Evolutionary conservation across 768 basidiomycete species (phyloP).

Genomic region (Botryobasidium botryosum): DNA sequence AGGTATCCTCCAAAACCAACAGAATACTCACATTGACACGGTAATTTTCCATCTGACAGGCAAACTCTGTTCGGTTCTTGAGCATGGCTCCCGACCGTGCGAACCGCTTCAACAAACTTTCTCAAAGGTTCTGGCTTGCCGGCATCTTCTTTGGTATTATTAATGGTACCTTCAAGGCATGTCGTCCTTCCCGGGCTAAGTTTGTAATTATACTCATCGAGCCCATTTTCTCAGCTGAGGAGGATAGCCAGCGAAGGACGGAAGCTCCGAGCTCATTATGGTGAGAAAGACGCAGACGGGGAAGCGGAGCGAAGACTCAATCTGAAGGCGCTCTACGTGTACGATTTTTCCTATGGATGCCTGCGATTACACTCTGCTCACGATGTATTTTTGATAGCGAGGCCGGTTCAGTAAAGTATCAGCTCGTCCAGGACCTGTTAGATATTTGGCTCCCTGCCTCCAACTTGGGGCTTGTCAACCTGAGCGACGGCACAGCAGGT

Average conservation of each 20-base stretch:
- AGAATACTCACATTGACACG: no score
- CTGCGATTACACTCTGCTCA: background rate
- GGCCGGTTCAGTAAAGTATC: slow-evolving; percentile 48
- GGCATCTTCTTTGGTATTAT: slow-evolving; percentile 70
- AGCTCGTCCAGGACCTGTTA: slow-evolving; percentile 68
- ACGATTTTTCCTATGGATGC: slow-evolving; percentile 11
- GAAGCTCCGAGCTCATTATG: slow-evolving; percentile 20
- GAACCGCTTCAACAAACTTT: slow-evolving; percentile 39
- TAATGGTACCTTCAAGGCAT: slow-evolving; percentile 51
- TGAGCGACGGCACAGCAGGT: slow-evolving; percentile 78
- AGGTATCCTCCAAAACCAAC: no score
- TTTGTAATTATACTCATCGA: background rate
- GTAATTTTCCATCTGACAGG: slow-evolving; percentile 24
- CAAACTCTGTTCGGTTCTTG: slow-evolving; percentile 49
- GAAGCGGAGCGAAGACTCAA: slow-evolving; percentile 46
- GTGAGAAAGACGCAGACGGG: slow-evolving; percentile 51
- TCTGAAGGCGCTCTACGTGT: slow-evolving; percentile 34
- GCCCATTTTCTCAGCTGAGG: background rate
- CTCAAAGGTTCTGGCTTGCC: slow-evolving; percentile 76
- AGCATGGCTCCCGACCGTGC: slow-evolving; percentile 42
- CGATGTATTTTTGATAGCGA: slow-evolving; percentile 20
- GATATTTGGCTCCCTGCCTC: slow-evolving; percentile 87
- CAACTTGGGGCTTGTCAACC: slow-evolving; percentile 49
- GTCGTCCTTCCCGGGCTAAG: slow-evolving; percentile 14
- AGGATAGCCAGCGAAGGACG: slow-evolving; percentile 12